Base-by-base conservation (phyloP, 306 rosid species). In the Pueraria montana region DNA sequence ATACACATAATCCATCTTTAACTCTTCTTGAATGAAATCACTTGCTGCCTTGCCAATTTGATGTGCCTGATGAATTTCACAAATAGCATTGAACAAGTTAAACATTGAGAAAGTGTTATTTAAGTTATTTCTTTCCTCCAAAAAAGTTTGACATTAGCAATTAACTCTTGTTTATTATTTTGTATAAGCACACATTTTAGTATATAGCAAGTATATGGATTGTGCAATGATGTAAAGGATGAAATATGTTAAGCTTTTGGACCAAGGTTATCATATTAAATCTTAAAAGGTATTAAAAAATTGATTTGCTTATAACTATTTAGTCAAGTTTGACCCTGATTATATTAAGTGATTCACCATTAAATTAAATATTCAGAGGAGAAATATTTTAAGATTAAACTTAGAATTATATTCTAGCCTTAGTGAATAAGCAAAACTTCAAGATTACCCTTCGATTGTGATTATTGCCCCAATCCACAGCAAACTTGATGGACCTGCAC, bases 381-480 rank as follows among this genome's bases (percentile, higher is more conserved):
- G n/a, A n/a, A n/a, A n/a, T n/a, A n/a, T n/a, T n/a, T n/a, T n/a
- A n/a, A n/a, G n/a, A n/a, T n/a, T n/a, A n/a, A n/a, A n/a, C n/a
- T n/a, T n/a, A n/a, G n/a, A n/a, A n/a, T n/a, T n/a, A n/a, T n/a
- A n/a, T n/a, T n/a, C n/a, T n/a, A n/a, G n/a, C n/a, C n/a, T n/a
- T n/a, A n/a, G n/a, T 18, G 69, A 71, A 63, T 38, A 53, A 79
- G 69, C 48, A 62, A 42, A 83, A 56, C 1, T 64, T 64, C 2
- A 23, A 40, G 2, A n/a, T 82, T 80, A 91, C 99, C 99, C 83
- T 82, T 56, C 74, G 40, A 62, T 80, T 78, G 85, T 94, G 94
- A 82, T 32, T 77, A 53, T 96, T 94, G 56, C 99, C 98, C 99
- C 99, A 96, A 18, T 92, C 97, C 56, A 96, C 99, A 2, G 99